Base-by-base conservation (phyloP, 208 protist species). In the Trypanosoma rangeli region DNA sequence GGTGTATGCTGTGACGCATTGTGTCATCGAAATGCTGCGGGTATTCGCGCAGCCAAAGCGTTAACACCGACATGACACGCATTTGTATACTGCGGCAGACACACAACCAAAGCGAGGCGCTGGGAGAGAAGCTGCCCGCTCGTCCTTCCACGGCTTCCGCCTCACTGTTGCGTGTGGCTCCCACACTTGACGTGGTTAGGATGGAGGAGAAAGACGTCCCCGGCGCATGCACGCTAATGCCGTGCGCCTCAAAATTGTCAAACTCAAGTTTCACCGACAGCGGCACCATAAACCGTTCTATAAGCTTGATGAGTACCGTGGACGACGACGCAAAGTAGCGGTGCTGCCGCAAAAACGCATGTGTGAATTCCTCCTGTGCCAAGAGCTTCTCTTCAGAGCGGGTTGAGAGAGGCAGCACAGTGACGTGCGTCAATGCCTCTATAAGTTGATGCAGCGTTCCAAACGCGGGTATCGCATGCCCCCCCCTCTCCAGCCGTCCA, bases 371-470 rank as follows among this genome's bases (percentile, higher is more conserved):
- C 13, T 60, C 46, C 20, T 70, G 55, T 39, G 35, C 24, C 52
- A 39, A 52, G 55, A 57, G 55, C 22, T 59, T 22, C 28, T 76
- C 63, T 50, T 80, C 50, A 37, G 52, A 26, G 2, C 42, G 15
- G 12, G 70, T 50, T 9, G 70, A 58, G 26, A 68, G 52, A 29
- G 57, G 37, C 31, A 70, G 9, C 24, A 90, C 70, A 60, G 63
- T 65, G n/a, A 90, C 85, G 49, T 75, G 68, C 20, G 85, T 91
- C 49, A 91, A 75, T 65, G 80, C 73, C 67, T 87, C 80, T 42
- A 91, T 83, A 22, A 91, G 74, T 67, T 87, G 76, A 70, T 88
- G 79, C 37, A 88, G 37, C 15, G 85, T 87, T 53, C 75, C 85
- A 67, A 79, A 83, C 1, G 84, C 63, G 10, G 83, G 69, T 26